These are phyloP conservation scores for Hyphopichia homilentoma DNA, from an alignment of 805 yeast genomes.

Conservation along the genomic window DNA sequence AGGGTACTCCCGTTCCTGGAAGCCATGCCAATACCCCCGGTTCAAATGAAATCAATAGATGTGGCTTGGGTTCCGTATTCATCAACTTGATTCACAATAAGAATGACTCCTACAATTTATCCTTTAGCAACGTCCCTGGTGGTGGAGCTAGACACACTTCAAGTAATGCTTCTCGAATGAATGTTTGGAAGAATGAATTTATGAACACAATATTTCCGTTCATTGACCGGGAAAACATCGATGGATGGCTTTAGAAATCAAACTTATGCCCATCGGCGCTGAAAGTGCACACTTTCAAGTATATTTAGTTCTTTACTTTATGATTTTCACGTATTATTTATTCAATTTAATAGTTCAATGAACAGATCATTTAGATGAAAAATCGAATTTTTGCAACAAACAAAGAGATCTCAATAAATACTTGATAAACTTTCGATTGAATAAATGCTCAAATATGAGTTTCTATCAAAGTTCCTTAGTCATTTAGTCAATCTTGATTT, in stretches of 20 bases:
- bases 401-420: not conserved
- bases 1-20: not conserved
- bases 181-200: slow-evolving; percentile 8
- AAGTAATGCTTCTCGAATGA: no score
- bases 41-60: slow-evolving; percentile 3
- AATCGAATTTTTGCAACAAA: no score
- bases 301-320: no score
- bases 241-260: slow-evolving; percentile 33
- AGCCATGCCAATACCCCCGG: not conserved
- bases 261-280: no score
- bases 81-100: slow-evolving; percentile 19
- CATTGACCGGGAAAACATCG: slow-evolving; percentile 25
- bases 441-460: not conserved
- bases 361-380: no score
- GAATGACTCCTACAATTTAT: slow-evolving; percentile 22
- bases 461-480: no score
- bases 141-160: no score
- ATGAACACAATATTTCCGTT: slow-evolving; percentile 20
- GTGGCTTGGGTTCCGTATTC: slow-evolving; percentile 22
- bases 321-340: no score
- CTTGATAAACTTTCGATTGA: not conserved
- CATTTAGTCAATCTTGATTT: slow-evolving; percentile 73
- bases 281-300: no score
- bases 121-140: slow-evolving; percentile 19
- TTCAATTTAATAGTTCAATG: no score